Evolutionary conservation across 2,329 filamentous ascomycete genomes (phyloP).

Genomic region (Botrytis galanthina): DNA sequence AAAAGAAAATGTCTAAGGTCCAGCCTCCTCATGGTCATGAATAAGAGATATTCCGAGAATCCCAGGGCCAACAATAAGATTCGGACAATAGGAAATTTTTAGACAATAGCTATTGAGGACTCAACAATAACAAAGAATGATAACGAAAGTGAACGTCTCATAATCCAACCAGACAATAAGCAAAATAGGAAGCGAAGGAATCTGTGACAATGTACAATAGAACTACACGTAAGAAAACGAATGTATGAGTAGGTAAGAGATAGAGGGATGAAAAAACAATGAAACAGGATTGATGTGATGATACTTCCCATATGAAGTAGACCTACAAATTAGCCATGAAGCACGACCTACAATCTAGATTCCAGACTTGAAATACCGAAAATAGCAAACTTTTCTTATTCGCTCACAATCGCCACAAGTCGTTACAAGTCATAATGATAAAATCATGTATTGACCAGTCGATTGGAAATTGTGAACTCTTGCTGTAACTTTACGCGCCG

Average conservation of each 20-base stretch:
- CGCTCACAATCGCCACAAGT: conserved; percentile 31
- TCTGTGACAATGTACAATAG: conserved; percentile 23
- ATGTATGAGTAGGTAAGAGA: conserved; percentile 18
- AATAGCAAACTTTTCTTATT: conserved; percentile 32
- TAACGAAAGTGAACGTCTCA: conserved; percentile 23
- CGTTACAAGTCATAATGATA: conserved; percentile 23
- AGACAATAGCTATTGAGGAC: conserved; percentile 22
- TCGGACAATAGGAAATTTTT: conserved; percentile 21
- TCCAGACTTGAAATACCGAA: conserved; percentile 22
- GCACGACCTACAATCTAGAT: conserved; percentile 22
- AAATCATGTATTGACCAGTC: conserved; percentile 22
- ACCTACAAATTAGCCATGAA: conserved; percentile 19
- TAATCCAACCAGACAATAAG: conserved; percentile 15
- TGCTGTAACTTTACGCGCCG: conserved; percentile 36
- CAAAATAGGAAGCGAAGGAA: conserved; percentile 16
- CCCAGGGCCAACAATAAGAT: conserved; percentile 7
- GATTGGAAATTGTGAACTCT: conserved; percentile 21
- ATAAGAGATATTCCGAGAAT: conserved; percentile 8
- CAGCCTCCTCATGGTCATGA: conserved; percentile 11
- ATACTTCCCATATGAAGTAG: conserved; percentile 14
- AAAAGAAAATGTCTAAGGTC: conserved; percentile 14
- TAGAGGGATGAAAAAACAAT: conserved; percentile 22
- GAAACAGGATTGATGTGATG: conserved; percentile 26
- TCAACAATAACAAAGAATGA: conserved; percentile 23
- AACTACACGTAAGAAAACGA: conserved; percentile 19